Evolutionary conservation across 1,284 basidiomycete genomes (phyloP), one percentile per base, ranked within the genome.

Genomic region (Leccinum pachyderme): DNA sequence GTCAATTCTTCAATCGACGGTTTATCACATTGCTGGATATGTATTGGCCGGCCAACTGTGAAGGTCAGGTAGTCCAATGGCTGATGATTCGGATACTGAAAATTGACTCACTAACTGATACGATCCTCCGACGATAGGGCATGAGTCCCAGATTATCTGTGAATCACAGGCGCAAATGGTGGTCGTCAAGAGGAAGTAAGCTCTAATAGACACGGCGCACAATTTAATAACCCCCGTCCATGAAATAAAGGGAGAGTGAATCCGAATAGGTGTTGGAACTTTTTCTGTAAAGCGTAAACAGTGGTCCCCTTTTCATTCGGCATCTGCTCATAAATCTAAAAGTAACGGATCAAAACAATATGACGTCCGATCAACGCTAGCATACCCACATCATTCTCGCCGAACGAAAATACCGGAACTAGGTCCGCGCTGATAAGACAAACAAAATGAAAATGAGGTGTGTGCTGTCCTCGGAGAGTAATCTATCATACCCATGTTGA

Each of bases 171-270:
- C 22, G 11, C 18, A 7, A 37, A 39, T 39, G 37, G 37, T 11
- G 37, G 25, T 6, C 45, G 8, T 52, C 37, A 35, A 41, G 37
- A n/a, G 7, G 2, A 47, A 24, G 5, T 11, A 2, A 44, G 28
- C 11, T 28, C 15, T 7, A 53, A n/a, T 52, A 9, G 39, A 8
- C 29, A 25, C 27, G 7, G 72, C 87, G 46, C 60, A 93, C 93
- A 96, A 72, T 98, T 98, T 63, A 97, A 80, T 49, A 98, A 73
- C 5, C 93, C 93, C 60, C 93, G 78, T 4, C 95, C 95, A 71
- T 96, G 93, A 73, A 98, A 96, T 43, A 96, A 72, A 24, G 96
- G 96, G n/a, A 99, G 74, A 0, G 96, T 99, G 69, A 98, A 99
- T 0, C 96, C 97, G 66, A 98, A 98, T 39, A 92, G 72, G 49